Percentiles rank a stretch among this genome's conserved stretches.
Evolutionary conservation across 2,329 filamentous ascomycete species (phyloP).

Genomic region (Clonostachys rosea): DNA sequence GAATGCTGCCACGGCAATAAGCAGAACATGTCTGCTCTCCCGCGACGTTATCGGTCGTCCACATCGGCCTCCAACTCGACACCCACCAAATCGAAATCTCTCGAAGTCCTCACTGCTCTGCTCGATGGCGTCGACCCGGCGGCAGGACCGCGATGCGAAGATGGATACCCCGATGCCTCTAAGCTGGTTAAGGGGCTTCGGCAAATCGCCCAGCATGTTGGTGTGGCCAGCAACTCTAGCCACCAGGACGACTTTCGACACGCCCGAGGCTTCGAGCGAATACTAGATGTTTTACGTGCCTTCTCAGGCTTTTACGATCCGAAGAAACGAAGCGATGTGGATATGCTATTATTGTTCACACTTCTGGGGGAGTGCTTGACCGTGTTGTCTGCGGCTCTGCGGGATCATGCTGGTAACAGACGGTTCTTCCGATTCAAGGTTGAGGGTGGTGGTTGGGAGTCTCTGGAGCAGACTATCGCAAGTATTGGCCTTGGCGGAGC

Average conservation of each 20-base stretch:
- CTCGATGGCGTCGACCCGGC: slow-evolving; percentile 39
- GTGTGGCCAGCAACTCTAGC: slow-evolving; percentile 30
- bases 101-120: slow-evolving; percentile 51
- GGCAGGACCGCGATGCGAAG: slow-evolving; percentile 20
- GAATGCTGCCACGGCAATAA: slow-evolving; percentile 4
- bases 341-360: slow-evolving; percentile 62
- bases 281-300: slow-evolving; percentile 65
- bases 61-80: slow-evolving; percentile 55
- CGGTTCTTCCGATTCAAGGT: slow-evolving; percentile 79
- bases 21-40: slow-evolving; percentile 42
- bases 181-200: slow-evolving; percentile 52
- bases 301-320: slow-evolving; percentile 75
- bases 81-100: slow-evolving; percentile 59
- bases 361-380: slow-evolving; percentile 68
- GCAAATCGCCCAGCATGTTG: slow-evolving; percentile 60
- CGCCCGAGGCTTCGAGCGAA: slow-evolving; percentile 69
- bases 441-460: slow-evolving; percentile 73
- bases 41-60: slow-evolving; percentile 59
- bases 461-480: slow-evolving; percentile 67
- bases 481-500: slow-evolving; percentile 61
- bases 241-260: slow-evolving; percentile 80
- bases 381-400: slow-evolving; percentile 70
- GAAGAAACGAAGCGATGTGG: slow-evolving; percentile 52
- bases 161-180: slow-evolving; percentile 42
- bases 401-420: slow-evolving; percentile 78